Conservation (phyloP, 768 basidiomycete genomes). For the Russula vinacea region DNA sequence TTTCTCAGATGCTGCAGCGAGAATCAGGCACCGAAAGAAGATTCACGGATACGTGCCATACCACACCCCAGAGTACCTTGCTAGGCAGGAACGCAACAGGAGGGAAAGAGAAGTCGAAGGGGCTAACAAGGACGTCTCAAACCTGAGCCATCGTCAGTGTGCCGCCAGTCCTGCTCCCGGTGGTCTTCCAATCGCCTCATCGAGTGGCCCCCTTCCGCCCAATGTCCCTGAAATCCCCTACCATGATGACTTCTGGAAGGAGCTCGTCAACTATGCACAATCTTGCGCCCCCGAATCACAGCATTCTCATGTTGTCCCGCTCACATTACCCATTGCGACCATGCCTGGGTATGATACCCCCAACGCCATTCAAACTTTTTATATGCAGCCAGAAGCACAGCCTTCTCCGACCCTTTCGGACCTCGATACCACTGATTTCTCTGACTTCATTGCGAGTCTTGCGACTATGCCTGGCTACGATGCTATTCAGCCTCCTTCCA, state of each 20-base stretch:
- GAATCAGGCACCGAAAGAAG: slow-evolving; percentile 15
- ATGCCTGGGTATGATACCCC: not conserved
- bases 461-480: too few species aligned
- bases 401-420: too few species aligned
- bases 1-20: slow-evolving; percentile 10
- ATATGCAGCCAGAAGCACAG: not conserved
- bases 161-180: not conserved
- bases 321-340: not conserved
- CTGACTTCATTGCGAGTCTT: not conserved
- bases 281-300: not conserved
- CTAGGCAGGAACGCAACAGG: not conserved
- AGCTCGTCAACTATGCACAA: not conserved
- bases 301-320: not conserved
- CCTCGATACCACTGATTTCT: not conserved
- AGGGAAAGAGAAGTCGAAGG: not conserved
- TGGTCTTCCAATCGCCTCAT: not conserved
- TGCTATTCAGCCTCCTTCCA: not conserved
- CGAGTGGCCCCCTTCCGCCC: not conserved
- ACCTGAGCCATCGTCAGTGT: not conserved
- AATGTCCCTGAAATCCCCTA: not conserved
- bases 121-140: not conserved
- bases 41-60: slow-evolving; percentile 13
- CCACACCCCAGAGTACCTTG: slow-evolving; percentile 6
- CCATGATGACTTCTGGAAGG: slow-evolving; percentile 16
- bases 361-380: not conserved